phyloP scores from a whole-genome alignment of 192 early-diverging fungal genomes.

The Mortierella alpina region DNA sequence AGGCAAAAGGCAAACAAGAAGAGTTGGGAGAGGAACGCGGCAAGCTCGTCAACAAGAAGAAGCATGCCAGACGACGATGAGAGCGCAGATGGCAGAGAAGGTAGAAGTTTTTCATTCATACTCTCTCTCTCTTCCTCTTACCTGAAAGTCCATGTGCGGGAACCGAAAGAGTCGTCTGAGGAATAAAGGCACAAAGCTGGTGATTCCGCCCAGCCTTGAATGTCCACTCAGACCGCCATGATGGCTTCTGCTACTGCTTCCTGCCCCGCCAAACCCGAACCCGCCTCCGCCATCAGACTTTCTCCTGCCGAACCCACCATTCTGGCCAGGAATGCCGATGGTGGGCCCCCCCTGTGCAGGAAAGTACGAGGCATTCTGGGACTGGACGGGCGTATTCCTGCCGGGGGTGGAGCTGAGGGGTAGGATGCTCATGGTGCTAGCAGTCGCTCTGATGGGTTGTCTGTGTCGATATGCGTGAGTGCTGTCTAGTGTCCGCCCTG shows the following conservation, averaged over 20 bases:
- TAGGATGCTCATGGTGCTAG: constrained; percentile 36
- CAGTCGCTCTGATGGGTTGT: background rate
- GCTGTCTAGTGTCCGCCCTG: background rate
- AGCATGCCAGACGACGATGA: no score
- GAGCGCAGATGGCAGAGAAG: background rate
- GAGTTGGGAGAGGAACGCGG: no score
- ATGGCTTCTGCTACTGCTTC: constrained; percentile 5
- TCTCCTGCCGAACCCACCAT: constrained; percentile 21
- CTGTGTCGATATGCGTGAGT: background rate
- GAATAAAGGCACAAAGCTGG: constrained; percentile 61
- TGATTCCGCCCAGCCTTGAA: constrained; percentile 10
- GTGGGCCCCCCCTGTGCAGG: constrained; percentile 30
- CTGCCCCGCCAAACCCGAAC: constrained; percentile 14
- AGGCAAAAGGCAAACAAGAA: background rate
- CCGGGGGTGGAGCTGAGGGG: constrained; percentile 44
- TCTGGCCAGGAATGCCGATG: constrained; percentile 29
- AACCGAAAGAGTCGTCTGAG: constrained; percentile 65
- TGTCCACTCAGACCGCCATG: constrained; percentile 3
- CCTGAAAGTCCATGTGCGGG: constrained; percentile 87
- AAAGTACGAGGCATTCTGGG: constrained; percentile 30
- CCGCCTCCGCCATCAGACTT: constrained; percentile 29
- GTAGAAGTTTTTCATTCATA: background rate
- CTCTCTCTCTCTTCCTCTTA: constrained; percentile 1
- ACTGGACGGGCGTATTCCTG: constrained; percentile 37
- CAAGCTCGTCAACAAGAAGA: no score